Conservation (phyloP, 257 asterid species). For the Solanum bulbocastanum region DNA sequence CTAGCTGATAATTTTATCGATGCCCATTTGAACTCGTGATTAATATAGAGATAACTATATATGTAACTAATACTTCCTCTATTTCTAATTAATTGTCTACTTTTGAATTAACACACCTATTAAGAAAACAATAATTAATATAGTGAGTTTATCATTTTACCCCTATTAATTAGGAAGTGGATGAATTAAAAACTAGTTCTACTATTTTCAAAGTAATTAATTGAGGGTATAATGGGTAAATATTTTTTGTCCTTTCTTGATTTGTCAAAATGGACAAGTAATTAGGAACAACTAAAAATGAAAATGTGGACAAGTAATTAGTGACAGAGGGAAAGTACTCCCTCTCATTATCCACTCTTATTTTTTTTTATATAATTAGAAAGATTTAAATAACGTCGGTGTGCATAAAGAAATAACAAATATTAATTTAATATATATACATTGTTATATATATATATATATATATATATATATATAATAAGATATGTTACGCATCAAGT, state of each 20-base stretch:
- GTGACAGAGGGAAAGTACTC: background rate
- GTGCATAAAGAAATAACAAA: background rate
- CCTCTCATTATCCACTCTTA: background rate
- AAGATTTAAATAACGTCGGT: background rate
- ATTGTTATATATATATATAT: background rate
- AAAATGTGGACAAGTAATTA: too few relatives aligned
- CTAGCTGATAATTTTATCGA: background rate
- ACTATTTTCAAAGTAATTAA: too few relatives aligned
- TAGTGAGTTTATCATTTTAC: too few relatives aligned
- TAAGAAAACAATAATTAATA: too few relatives aligned
- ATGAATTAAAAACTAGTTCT: too few relatives aligned
- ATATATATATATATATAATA: background rate
- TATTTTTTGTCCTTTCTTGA: too few relatives aligned
- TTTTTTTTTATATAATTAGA: background rate
- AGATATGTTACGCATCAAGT: background rate
- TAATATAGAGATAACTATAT: background rate
- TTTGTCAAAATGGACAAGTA: too few relatives aligned
- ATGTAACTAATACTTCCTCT: background rate
- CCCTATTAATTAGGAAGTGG: too few relatives aligned
- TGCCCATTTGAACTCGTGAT: background rate
- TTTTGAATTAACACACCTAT: too few relatives aligned
- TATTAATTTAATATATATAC: fast-evolving
- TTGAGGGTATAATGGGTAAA: too few relatives aligned
- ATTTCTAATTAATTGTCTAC: too few relatives aligned
- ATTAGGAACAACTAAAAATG: too few relatives aligned